Evolutionary conservation across 495 filamentous ascomycete species (phyloP), one percentile per base, ranked within the genome.

Genomic region (Margaritispora aquatica): DNA sequence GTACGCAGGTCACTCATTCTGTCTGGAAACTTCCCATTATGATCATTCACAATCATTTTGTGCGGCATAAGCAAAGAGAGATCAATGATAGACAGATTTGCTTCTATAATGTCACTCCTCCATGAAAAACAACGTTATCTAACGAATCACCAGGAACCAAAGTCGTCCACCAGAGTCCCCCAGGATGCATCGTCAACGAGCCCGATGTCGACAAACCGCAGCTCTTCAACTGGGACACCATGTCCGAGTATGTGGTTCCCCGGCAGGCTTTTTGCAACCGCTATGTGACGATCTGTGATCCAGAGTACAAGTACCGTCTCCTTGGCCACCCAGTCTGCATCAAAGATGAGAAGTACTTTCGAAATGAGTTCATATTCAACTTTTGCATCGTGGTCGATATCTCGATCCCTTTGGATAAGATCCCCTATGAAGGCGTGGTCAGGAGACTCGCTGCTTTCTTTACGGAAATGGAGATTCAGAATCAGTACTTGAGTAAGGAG

Each of bases 341-440:
- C 71, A 82, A 81, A 8, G 82, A 87, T 47, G 75, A 78, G 24
- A 79, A 80, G 47, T 93, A 98, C 69, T 80, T 87, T 55, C 88
- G 94, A 54, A 98, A 97, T 73, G 88, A 96, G 69, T 97, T 95
- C 74, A 95, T 96, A 68, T 98, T 97, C 82, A 97, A 97, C 69
- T 96, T 97, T 64, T 89, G 89, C 51, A 70, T 97, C 21, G 90
- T 98, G 17, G 38, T 44, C 2, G 38, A 44, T n/a, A 76, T 98
- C 41, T 82, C 84, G 49, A 38, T 55, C 19, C 85, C 88, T 59
- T 82, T 81, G 61, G 78, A 77, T 62, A 79, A 74, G 36, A 63
- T 51, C 21, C 63, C 66, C 3, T 95, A 95, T 69, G 85, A 91
- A 70, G 86, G 84, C 59, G 89, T 97, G 38, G 91, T 94, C 31